phyloP scores from a whole-genome alignment of 208 protist species.

The Crithidia sp. region DNA sequence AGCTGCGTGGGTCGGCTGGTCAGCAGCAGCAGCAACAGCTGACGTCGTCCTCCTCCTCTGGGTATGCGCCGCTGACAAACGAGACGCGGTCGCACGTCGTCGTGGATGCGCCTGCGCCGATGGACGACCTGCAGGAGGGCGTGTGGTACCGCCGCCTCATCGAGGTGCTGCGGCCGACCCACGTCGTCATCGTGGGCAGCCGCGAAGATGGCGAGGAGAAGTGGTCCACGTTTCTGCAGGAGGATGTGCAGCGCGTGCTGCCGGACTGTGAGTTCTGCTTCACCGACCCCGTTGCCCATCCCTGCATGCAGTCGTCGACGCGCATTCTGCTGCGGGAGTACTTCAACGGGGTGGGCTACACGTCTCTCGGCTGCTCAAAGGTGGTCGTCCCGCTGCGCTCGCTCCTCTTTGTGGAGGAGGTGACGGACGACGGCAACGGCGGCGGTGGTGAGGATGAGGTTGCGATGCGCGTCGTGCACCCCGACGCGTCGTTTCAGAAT shows the following conservation, averaged over 20 bases:
- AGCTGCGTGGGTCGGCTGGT: slow-evolving; percentile 24
- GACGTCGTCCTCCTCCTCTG: slow-evolving; percentile 3
- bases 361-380: slow-evolving; percentile 77
- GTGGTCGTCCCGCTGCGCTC: slow-evolving; percentile 59
- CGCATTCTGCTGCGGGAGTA: slow-evolving; percentile 57
- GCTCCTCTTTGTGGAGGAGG: slow-evolving; percentile 60
- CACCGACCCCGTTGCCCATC: slow-evolving; percentile 33
- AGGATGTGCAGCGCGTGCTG: slow-evolving; percentile 76
- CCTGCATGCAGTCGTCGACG: slow-evolving; percentile 29
- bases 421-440: slow-evolving; percentile 16
- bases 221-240: slow-evolving; percentile 76
- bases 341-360: slow-evolving; percentile 60
- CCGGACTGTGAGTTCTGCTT: slow-evolving; percentile 75
- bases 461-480: slow-evolving; percentile 38
- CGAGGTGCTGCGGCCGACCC: slow-evolving; percentile 68
- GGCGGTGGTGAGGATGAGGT: slow-evolving; percentile 18
- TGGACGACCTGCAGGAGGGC: slow-evolving; percentile 53
- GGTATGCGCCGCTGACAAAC: not conserved
- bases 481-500: slow-evolving; percentile 27
- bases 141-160: slow-evolving; percentile 80
- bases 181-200: slow-evolving; percentile 71
- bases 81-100: slow-evolving; percentile 46
- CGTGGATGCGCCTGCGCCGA: slow-evolving; percentile 74
- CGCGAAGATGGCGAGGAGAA: slow-evolving; percentile 48
- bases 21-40: slow-evolving; percentile 2